Evolutionary conservation across 192 early-diverging fungal species (phyloP).

Genomic region (Entomortierella lignicola): DNA sequence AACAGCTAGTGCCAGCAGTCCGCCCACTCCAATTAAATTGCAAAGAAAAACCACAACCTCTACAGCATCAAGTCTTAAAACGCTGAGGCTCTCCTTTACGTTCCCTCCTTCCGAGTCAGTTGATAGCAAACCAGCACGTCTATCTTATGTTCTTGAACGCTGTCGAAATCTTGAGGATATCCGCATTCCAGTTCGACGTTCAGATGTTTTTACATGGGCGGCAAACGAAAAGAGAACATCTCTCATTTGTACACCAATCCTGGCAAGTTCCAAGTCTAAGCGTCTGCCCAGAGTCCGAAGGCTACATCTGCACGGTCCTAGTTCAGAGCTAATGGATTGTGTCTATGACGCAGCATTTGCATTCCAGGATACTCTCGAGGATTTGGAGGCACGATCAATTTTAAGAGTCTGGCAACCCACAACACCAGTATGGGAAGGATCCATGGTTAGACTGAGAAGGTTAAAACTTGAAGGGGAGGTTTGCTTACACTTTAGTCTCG

Average conservation of each 20-base stretch:
- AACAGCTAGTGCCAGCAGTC: not conserved
- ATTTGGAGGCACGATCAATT: conserved; percentile 24
- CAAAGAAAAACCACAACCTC: not conserved
- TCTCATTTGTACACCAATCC: conserved; percentile 37
- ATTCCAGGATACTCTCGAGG: conserved; percentile 40
- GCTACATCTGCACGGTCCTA: conserved; percentile 33
- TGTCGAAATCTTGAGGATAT: conserved; percentile 24
- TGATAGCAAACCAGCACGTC: conserved; percentile 7
- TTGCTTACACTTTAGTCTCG: conserved; percentile 42
- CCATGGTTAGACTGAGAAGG: conserved; percentile 9
- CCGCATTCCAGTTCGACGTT: conserved; percentile 24
- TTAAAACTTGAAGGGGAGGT: conserved; percentile 37
- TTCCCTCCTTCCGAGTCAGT: conserved; percentile 21
- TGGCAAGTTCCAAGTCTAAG: conserved; percentile 23
- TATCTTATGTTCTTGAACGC: conserved; percentile 12
- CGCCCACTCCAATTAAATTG: not conserved
- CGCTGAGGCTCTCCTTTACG: conserved; percentile 6
- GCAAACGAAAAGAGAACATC: conserved; percentile 19
- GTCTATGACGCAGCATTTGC: conserved; percentile 31
- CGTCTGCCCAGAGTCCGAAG: conserved; percentile 11
- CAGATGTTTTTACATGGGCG: conserved; percentile 38
- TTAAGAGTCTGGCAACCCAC: conserved; percentile 39
- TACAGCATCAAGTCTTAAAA: not conserved
- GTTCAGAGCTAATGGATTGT: conserved; percentile 37
- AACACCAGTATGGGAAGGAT: conserved; percentile 16